Conservation (phyloP, 108 stramenopile genomes). For the Conticribra weissflogii region DNA sequence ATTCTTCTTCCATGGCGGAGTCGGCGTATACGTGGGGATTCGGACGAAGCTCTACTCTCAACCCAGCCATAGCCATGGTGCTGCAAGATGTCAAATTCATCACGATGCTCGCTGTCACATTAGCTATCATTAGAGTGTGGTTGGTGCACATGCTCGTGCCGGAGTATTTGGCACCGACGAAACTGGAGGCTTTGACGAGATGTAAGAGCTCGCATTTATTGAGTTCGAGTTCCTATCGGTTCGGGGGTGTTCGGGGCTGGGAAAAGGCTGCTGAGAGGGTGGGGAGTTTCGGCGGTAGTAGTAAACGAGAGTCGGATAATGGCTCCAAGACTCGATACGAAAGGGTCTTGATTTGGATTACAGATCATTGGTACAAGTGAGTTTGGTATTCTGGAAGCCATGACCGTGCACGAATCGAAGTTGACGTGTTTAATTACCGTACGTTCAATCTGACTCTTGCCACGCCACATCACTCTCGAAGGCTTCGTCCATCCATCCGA, state of each 20-base stretch:
- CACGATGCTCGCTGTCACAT: constrained; percentile 39
- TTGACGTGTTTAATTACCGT: too few species aligned
- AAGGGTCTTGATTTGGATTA: constrained; percentile 19
- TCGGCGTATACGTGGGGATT: constrained; percentile 29
- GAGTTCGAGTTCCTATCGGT: constrained; percentile 56
- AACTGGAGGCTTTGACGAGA: constrained; percentile 64
- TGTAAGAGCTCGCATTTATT: constrained; percentile 80
- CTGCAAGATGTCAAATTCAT: constrained; percentile 61
- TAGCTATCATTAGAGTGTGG: constrained; percentile 64
- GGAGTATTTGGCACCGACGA: constrained; percentile 50
- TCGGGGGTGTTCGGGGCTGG: constrained; percentile 32
- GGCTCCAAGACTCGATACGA: constrained; percentile 16
- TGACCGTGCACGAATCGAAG: too few species aligned
- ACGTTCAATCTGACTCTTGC: too few species aligned
- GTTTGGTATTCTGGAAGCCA: too few species aligned
- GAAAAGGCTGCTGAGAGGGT: constrained; percentile 11
- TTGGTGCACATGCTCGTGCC: constrained; percentile 76
- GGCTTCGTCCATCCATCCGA: constrained; percentile 38
- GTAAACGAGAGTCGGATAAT: constrained; percentile 12
- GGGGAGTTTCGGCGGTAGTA: neutral
- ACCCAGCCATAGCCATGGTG: constrained; percentile 33
- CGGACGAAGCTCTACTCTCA: constrained; percentile 5
- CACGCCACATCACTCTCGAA: neutral
- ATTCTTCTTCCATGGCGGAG: too few species aligned
- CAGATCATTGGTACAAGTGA: constrained; percentile 35